Percentiles rank a stretch among this genome's conserved stretches.
Conservation (phyloP, 2,329 filamentous ascomycete genomes). For the Nigrospora oryzae region DNA sequence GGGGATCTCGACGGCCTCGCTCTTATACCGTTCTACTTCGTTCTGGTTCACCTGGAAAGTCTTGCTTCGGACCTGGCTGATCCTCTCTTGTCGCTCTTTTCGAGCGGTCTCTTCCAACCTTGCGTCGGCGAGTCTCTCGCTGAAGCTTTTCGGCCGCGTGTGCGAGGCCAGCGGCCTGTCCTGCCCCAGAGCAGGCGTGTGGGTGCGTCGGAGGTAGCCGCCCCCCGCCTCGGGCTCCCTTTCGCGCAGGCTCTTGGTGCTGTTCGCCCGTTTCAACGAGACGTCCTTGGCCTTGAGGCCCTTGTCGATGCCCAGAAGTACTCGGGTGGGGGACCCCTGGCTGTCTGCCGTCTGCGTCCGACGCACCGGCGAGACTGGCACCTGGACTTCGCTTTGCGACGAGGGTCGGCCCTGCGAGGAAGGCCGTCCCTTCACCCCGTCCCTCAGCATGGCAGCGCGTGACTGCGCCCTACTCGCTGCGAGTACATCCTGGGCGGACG, state of each 20-base stretch:
- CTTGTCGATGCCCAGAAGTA: conserved; percentile 83
- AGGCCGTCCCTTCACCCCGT: conserved; percentile 11
- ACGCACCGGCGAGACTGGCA: conserved; percentile 68
- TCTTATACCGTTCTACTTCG: conserved; percentile 53
- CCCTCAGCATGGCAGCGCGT: conserved; percentile 6
- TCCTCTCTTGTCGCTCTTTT: conserved; percentile 40
- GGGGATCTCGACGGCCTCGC: conserved; percentile 45
- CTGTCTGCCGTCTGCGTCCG: conserved; percentile 39
- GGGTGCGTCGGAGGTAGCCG: conserved; percentile 35
- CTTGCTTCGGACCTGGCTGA: conserved; percentile 43
- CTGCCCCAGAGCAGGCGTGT: conserved; percentile 23
- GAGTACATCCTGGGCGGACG: conserved; percentile 9
- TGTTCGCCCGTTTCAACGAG: conserved; percentile 68
- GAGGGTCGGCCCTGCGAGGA: conserved; percentile 20
- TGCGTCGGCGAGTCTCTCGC: conserved; percentile 72
- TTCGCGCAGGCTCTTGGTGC: conserved; percentile 26
- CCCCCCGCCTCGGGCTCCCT: conserved; percentile 20
- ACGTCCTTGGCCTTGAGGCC: conserved; percentile 73
- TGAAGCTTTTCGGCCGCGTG: conserved; percentile 56
- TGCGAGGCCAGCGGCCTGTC: conserved; percentile 17
- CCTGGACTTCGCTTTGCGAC: conserved; percentile 47
- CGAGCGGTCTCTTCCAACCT: conserved; percentile 45
- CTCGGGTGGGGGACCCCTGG: conserved; percentile 68
- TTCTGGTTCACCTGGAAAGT: conserved; percentile 49
- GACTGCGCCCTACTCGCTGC: conserved; percentile 11